Percentiles rank a stretch among this genome's conserved stretches.
Evolutionary conservation across 371 early-diverging fungal genomes (phyloP).

Genomic region (Mucor irregularis): DNA sequence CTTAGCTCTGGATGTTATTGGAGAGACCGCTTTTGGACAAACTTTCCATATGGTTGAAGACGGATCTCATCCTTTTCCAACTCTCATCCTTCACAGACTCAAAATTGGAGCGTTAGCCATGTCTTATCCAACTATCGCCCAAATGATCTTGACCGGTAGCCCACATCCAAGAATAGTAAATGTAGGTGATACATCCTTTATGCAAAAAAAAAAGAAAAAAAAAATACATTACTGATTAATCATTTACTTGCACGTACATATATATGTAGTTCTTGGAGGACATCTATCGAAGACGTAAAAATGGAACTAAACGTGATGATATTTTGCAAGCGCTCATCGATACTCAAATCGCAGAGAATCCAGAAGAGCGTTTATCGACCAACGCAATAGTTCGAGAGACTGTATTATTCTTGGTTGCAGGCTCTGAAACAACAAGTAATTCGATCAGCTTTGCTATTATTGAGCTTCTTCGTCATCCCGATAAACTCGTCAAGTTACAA

Average conservation of each 20-base stretch:
- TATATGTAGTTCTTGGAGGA: constrained; percentile 38
- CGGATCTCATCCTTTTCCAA: constrained; percentile 35
- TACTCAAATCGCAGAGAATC: constrained; percentile 19
- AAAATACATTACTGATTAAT: neutral
- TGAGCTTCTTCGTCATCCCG: constrained; percentile 32
- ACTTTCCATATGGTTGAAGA: constrained; percentile 48
- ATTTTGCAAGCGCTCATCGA: constrained; percentile 42
- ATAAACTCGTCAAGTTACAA: constrained; percentile 21
- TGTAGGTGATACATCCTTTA: no score
- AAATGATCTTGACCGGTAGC: constrained; percentile 4
- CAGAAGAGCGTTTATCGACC: constrained; percentile 28
- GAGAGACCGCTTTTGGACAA: constrained; percentile 51
- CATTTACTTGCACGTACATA: no score
- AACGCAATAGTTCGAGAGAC: constrained; percentile 38
- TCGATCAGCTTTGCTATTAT: constrained; percentile 36
- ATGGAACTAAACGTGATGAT: constrained; percentile 30
- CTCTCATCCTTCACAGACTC: constrained; percentile 5
- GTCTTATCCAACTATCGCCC: constrained; percentile 8
- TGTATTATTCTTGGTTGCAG: constrained; percentile 40
- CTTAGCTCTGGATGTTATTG: constrained; percentile 51
- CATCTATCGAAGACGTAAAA: constrained; percentile 29
- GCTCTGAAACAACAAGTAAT: constrained; percentile 43
- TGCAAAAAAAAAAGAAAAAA: neutral
- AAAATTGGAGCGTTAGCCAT: neutral
- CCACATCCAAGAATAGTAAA: no score